These are phyloP conservation scores for Ambrosia hybrid DNA, from an alignment of 140 eudicot species.

Conservation along the genomic window DNA sequence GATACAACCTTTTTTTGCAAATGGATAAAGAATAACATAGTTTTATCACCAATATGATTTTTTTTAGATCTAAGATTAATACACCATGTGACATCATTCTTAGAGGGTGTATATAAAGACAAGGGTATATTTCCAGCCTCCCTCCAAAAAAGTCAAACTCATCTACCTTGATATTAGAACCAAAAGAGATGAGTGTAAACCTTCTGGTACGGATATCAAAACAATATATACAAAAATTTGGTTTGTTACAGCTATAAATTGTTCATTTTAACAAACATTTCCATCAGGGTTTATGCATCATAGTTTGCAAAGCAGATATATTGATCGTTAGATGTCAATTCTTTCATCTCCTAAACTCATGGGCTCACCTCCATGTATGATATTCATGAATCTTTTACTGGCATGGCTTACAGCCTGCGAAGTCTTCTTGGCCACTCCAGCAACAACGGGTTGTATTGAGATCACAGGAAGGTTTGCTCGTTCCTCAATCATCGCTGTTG, in stretches of 20 bases:
- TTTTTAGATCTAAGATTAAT: no score
- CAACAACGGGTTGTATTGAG: slow-evolving; percentile 69
- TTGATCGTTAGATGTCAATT: slow-evolving; percentile 19
- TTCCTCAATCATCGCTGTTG: slow-evolving; percentile 81
- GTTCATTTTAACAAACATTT: neutral
- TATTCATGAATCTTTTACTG: slow-evolving; percentile 50
- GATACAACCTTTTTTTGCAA: no score
- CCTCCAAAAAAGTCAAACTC: no score
- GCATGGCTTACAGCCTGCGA: slow-evolving; percentile 74
- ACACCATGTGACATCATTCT: no score
- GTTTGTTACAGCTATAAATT: neutral
- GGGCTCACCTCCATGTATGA: slow-evolving; percentile 20
- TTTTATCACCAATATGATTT: no score
- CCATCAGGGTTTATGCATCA: neutral
- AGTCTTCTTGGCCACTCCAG: slow-evolving; percentile 82
- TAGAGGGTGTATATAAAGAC: no score
- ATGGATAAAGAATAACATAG: no score
- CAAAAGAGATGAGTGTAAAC: no score
- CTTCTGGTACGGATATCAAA: neutral
- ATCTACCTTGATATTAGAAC: no score
- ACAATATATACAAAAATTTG: neutral
- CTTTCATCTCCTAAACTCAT: slow-evolving; percentile 31
- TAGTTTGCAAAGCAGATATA: neutral
- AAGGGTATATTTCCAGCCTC: no score
- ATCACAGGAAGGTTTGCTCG: slow-evolving; percentile 81